Evolutionary conservation across 805 yeast species (phyloP).

Genomic region (Candida cerambycidarum): DNA sequence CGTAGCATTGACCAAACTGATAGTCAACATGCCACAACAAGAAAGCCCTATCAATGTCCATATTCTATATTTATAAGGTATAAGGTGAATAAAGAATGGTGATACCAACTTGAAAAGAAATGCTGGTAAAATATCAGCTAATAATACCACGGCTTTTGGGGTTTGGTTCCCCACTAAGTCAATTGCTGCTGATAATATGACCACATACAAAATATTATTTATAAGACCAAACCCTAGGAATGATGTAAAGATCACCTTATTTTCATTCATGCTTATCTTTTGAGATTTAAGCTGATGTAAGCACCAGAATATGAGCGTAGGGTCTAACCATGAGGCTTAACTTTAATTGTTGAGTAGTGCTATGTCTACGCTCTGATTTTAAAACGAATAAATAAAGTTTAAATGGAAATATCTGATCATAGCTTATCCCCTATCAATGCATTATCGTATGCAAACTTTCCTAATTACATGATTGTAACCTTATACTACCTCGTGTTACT

Average conservation of each 20-base stretch:
- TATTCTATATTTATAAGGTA: conserved; percentile 61
- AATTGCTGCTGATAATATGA: conserved; percentile 86
- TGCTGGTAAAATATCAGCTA: conserved; percentile 87
- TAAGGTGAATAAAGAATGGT: conserved; percentile 72
- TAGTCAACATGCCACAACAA: conserved; percentile 68
- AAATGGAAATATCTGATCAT: no score
- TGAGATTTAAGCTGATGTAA: neutral
- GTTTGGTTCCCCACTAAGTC: conserved; percentile 81
- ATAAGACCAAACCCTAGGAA: conserved; percentile 85
- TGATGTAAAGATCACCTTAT: conserved; percentile 38
- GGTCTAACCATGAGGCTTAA: neutral
- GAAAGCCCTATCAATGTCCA: conserved; percentile 57
- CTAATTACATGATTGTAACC: no score
- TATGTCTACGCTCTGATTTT: no score
- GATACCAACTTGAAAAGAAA: conserved; percentile 68
- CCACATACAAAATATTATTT: conserved; percentile 88
- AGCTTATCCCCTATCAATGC: no score
- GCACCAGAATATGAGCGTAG: neutral
- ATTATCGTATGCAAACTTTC: no score
- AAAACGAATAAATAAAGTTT: no score
- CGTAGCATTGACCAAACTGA: conserved; percentile 43
- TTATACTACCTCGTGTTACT: neutral
- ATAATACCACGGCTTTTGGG: conserved; percentile 82
- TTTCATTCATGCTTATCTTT: conserved; percentile 3
- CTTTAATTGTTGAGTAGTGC: neutral